Base-by-base conservation (phyloP, 345 rosid species). In the Combretum micranthum region DNA sequence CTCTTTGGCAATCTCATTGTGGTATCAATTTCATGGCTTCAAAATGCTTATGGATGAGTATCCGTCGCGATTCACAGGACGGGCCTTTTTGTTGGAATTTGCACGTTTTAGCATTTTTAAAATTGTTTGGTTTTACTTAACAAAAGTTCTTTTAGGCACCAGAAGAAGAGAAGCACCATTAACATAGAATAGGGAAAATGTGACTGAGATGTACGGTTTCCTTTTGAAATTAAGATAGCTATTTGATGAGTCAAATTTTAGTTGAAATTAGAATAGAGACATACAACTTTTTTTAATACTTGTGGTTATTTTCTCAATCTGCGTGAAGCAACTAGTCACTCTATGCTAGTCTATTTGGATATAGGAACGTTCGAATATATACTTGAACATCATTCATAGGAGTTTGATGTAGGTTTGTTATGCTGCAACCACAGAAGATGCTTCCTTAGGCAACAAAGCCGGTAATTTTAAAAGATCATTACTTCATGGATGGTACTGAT, bases 271-370 rank as follows among this genome's bases (percentile, higher is more conserved):
- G n/a, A n/a, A n/a, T 71, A 66, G 95, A 82, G 25, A 95, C 95
- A 2, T n/a, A n/a, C 2, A 75, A 86, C 13, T 68, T 77, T 59
- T 86, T 95, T 52, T 67, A n/a, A 86, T 60, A 70, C 87, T 0
- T 89, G 97, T 60, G 95, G 97, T 63, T 89, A 89, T 69, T 86
- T 89, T 65, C 86, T 86, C 59, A 89, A 86, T 71, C 89, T 84
- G 57, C 87, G 86, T 70, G 86, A 89, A 65, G 92, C 95, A 25
- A 89, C 92, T 1, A 89, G 92, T 20, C 78, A 86, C 66, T 89
- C 87, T 13, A 84, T 86, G 43, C 97, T 89, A 15, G 87, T 89
- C 56, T 89, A 84, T 50, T 84, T 89, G 97, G 87, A 86, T 52
- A 89, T 95, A 4, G 92, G 97, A 20, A 80, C 83, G 60, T 77